Conservation (phyloP, 345 rosid species). For the Luvunga scandens region DNA sequence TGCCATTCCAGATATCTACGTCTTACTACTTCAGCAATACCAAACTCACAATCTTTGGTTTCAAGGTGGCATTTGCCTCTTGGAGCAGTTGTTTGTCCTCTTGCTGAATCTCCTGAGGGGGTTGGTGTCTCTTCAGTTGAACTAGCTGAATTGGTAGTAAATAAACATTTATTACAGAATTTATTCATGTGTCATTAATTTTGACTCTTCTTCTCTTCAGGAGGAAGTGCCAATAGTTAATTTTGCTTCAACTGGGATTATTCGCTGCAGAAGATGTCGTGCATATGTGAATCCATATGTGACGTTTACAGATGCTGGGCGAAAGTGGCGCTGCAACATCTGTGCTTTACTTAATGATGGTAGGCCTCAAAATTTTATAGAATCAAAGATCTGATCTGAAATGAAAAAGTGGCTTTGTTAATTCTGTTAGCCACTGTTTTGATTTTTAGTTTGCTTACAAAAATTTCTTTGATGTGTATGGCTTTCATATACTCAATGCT, state of each 20-base stretch:
- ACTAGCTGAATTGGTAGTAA: conserved; percentile 9
- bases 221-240: conserved; percentile 92
- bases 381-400: conserved; percentile 4
- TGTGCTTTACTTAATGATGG: conserved; percentile 93
- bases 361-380: conserved; percentile 26
- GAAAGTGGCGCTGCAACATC: conserved; percentile 99
- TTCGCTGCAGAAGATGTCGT: conserved; percentile 98
- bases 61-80: conserved; percentile 99
- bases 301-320: conserved; percentile 88
- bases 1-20: conserved; percentile 81
- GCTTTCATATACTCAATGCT: not conserved
- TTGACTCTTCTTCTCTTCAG: conserved; percentile 41
- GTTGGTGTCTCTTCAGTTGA: conserved; percentile 44
- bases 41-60: conserved; percentile 82
- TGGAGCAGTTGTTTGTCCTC: conserved; percentile 99
- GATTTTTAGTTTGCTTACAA: not conserved
- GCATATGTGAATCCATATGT: conserved; percentile 96
- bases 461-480: not conserved
- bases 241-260: conserved; percentile 79
- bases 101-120: conserved; percentile 93
- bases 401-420: not conserved
- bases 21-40: conserved; percentile 84
- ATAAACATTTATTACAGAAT: conserved; percentile 2
- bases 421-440: not conserved
- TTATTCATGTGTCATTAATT: conserved; percentile 18